Percentiles rank a stretch among this genome's conserved stretches.
Evolutionary conservation across 78 protist genomes (phyloP).

Genomic region (Dictyostelium capitatum): DNA sequence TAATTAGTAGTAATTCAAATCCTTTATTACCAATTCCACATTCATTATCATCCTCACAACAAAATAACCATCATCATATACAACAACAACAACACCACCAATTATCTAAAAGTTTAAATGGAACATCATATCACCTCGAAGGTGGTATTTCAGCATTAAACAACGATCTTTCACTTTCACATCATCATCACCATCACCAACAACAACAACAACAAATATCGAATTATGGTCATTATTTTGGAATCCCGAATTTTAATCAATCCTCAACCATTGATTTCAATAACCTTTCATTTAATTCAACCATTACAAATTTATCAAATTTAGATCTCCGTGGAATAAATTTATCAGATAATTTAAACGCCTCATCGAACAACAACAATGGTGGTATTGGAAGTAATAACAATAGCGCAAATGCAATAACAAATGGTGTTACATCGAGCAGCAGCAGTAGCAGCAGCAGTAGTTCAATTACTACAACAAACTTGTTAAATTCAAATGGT

Average conservation of each 20-base stretch:
- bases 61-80: background rate
- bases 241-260: conserved; percentile 33
- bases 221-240: conserved; percentile 35
- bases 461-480: background rate
- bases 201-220: conserved; percentile 9
- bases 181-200: background rate
- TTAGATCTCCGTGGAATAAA: conserved; percentile 32
- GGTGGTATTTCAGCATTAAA: background rate
- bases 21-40: background rate
- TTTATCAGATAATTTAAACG: conserved; percentile 6
- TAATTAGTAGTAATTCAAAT: background rate
- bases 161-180: background rate
- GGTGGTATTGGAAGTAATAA: background rate
- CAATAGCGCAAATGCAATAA: background rate
- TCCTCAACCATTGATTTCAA: conserved; percentile 15
- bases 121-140: background rate
- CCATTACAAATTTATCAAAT: conserved; percentile 8
- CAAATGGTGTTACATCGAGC: background rate
- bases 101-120: conserved; percentile 23
- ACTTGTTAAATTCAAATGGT: background rate
- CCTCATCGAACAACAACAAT: background rate
- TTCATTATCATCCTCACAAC: background rate
- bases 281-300: background rate
- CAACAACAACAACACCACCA: background rate
- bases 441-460: background rate